phyloP scores from a whole-genome alignment of 106 monocot genomes.

The Allium cepa region DNA sequence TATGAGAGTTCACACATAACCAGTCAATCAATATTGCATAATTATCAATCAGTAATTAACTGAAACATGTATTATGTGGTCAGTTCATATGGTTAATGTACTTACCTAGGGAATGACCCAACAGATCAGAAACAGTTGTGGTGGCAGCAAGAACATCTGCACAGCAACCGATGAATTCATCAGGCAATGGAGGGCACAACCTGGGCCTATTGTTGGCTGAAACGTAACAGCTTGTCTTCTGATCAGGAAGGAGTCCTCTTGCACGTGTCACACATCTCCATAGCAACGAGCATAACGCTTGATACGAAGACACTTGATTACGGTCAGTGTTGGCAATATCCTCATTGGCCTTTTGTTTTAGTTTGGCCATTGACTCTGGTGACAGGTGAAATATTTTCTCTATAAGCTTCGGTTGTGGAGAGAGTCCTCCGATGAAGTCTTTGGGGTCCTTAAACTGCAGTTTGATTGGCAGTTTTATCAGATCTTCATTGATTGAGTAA shows the following conservation, averaged over 20 bases:
- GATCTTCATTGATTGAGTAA: background rate
- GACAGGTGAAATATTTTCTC: slow-evolving; percentile 34
- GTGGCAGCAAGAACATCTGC: background rate
- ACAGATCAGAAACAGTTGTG: background rate
- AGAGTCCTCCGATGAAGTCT: slow-evolving; percentile 17
- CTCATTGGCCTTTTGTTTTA: slow-evolving; percentile 31
- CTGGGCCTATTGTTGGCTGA: background rate
- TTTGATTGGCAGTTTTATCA: slow-evolving; percentile 13
- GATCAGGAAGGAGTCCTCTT: background rate
- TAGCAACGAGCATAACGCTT: slow-evolving; percentile 8
- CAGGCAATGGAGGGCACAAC: background rate
- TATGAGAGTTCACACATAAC: background rate
- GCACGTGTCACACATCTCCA: slow-evolving; percentile 18
- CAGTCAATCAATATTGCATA: background rate
- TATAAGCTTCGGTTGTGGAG: slow-evolving; percentile 6
- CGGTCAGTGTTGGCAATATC: background rate
- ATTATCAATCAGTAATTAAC: slow-evolving; percentile 3
- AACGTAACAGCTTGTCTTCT: background rate
- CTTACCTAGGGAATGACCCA: background rate
- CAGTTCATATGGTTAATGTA: no score
- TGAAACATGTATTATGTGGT: background rate
- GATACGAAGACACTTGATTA: slow-evolving; percentile 7
- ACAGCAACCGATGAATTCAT: background rate
- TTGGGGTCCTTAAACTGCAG: slow-evolving; percentile 17
- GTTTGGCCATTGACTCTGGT: slow-evolving; percentile 3